Percentiles rank a stretch among this genome's conserved stretches.
Evolutionary conservation across 2,329 filamentous ascomycete species (phyloP).

Genomic region (Arthrobotrys iridis): DNA sequence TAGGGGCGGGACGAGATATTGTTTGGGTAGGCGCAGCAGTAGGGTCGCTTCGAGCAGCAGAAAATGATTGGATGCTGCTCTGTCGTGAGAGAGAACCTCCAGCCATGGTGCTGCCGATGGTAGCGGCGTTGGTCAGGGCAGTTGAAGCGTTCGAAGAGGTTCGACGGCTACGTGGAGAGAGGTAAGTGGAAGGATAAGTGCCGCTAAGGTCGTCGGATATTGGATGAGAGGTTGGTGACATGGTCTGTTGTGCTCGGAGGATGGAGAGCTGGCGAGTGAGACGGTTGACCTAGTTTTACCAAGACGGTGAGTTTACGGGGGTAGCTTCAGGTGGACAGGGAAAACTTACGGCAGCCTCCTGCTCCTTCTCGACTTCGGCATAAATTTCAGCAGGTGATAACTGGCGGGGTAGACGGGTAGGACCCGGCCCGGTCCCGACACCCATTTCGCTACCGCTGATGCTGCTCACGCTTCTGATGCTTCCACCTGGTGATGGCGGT

Average conservation of each 20-base stretch:
- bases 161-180: conserved; percentile 63
- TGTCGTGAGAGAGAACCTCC: conserved; percentile 64
- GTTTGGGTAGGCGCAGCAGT: not conserved
- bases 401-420: conserved; percentile 84
- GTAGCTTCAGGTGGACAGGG: not conserved
- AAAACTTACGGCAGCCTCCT: conserved; percentile 82
- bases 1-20: conserved; percentile 35
- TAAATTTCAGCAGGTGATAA: conserved; percentile 90
- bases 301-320: not conserved
- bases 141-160: conserved; percentile 72
- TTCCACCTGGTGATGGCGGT: conserved; percentile 46
- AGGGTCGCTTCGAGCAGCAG: conserved; percentile 65
- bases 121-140: conserved; percentile 68
- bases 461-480: conserved; percentile 52
- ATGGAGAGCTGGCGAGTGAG: conserved; percentile 86
- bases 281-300: conserved; percentile 77
- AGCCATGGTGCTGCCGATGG: conserved; percentile 65
- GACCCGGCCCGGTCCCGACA: conserved; percentile 72
- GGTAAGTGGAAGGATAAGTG: conserved; percentile 48
- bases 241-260: conserved; percentile 77
- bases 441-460: conserved; percentile 60
- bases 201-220: conserved; percentile 48
- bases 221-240: conserved; percentile 71
- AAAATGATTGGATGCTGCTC: conserved; percentile 61
- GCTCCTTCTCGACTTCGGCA: conserved; percentile 89